Evolutionary conservation across 345 rosid genomes (phyloP).

Genomic region (Brassica rapa): DNA sequence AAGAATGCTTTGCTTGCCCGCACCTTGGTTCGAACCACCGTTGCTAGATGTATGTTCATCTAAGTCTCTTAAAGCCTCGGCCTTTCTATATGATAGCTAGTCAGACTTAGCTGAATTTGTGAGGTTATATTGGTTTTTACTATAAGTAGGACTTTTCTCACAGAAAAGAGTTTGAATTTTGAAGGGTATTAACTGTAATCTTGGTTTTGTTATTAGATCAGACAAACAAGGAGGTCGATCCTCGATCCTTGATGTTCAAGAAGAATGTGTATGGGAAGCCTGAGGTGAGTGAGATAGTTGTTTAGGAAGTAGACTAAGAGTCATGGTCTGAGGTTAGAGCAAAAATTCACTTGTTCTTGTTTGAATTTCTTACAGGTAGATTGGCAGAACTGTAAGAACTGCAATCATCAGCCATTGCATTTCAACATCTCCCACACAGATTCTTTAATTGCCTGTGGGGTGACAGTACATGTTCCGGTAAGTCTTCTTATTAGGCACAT

Average conservation of each 20-base stretch:
- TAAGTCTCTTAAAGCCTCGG: not conserved
- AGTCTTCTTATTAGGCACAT: slow-evolving; percentile 24
- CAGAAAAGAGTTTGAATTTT: not conserved
- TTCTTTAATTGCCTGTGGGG: slow-evolving; percentile 83
- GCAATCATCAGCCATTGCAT: slow-evolving; percentile 49
- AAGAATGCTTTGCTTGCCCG: slow-evolving; percentile 85
- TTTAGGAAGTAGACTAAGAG: not conserved
- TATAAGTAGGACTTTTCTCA: not conserved
- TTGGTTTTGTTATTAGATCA: slow-evolving; percentile 52
- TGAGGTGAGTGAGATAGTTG: slow-evolving; percentile 58
- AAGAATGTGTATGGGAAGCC: slow-evolving; percentile 89
- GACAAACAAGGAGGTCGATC: slow-evolving; percentile 51
- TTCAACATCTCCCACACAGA: slow-evolving; percentile 88
- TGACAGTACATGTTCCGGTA: slow-evolving; percentile 64
- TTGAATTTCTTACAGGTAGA: slow-evolving; percentile 52
- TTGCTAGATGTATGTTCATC: slow-evolving; percentile 71
- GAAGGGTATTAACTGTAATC: slow-evolving; percentile 18
- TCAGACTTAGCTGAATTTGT: not conserved
- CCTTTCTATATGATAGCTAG: not conserved
- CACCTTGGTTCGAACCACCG: slow-evolving; percentile 79
- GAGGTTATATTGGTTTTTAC: not conserved
- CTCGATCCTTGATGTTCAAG: slow-evolving; percentile 66
- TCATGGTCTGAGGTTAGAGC: no score
- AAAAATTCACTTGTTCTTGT: not conserved
- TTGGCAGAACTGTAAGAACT: slow-evolving; percentile 48